A percentile compares a stretch with the other conserved stretches of the same genome.
Evolutionary conservation across 1,139 yeast species (phyloP).

Genomic region (Geotrichum cucujoidarum): DNA sequence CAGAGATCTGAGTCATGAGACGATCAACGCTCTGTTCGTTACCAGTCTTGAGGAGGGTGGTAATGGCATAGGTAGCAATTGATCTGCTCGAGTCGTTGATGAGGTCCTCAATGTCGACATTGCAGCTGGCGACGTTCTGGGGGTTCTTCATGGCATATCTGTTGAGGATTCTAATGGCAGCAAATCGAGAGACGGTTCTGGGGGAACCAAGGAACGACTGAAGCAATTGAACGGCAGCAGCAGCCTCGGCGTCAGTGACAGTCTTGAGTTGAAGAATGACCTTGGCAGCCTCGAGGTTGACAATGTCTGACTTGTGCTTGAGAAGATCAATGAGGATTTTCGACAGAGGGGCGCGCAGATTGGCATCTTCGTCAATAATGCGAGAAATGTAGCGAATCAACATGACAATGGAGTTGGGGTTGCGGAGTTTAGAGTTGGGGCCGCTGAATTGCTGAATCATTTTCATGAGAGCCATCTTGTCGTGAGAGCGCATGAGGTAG

Average conservation of each 20-base stretch:
- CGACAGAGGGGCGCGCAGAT: conserved; percentile 44
- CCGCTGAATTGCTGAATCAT: conserved; percentile 72
- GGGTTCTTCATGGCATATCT: conserved; percentile 79
- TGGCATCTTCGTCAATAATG: conserved; percentile 57
- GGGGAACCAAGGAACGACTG: conserved; percentile 82
- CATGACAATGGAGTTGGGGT: conserved; percentile 68
- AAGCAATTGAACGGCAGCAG: conserved; percentile 62
- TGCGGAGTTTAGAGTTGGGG: conserved; percentile 42
- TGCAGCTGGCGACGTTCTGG: conserved; percentile 67
- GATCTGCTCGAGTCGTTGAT: conserved; percentile 87
- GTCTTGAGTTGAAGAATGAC: conserved; percentile 61
- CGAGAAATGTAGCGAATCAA: conserved; percentile 77
- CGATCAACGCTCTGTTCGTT: conserved; percentile 88
- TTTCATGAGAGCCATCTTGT: conserved; percentile 89
- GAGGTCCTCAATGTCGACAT: conserved; percentile 75
- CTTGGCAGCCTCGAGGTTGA: conserved; percentile 90
- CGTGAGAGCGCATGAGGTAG: conserved; percentile 83
- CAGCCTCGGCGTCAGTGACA: conserved; percentile 58
- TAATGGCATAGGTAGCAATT: conserved; percentile 97
- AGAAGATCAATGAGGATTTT: conserved; percentile 68
- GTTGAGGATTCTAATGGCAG: conserved; percentile 87
- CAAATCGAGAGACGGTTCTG: conserved; percentile 82
- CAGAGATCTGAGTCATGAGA: conserved; percentile 78
- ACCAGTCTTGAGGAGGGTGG: conserved; percentile 92
- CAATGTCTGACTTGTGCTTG: conserved; percentile 82